These are phyloP conservation scores for Aspergillus hortae DNA, from an alignment of 2,329 filamentous ascomycete genomes.

Conservation along the genomic window DNA sequence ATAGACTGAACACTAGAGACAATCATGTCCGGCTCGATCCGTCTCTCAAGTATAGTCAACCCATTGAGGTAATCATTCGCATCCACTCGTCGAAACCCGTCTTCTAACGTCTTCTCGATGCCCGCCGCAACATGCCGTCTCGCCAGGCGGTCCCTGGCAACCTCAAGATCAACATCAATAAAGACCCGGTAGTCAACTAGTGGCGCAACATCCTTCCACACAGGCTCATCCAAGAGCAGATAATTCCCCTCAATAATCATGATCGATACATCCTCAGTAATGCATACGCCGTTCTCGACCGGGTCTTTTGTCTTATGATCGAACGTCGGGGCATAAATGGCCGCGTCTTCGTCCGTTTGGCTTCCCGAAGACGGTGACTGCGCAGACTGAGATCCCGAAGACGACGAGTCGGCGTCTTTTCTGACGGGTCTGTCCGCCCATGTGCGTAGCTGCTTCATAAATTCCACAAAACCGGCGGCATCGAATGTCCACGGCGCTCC, in stretches of 20 bases:
- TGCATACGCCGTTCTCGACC: slow-evolving; percentile 22
- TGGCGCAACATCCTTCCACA: slow-evolving; percentile 7
- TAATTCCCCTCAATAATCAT: slow-evolving; percentile 27
- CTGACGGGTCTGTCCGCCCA: slow-evolving; percentile 18
- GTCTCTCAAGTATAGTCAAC: slow-evolving; percentile 21
- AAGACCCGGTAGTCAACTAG: slow-evolving; percentile 43
- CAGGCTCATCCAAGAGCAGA: slow-evolving; percentile 17
- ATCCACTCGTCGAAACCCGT: slow-evolving; percentile 35
- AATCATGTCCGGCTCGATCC: slow-evolving; percentile 24
- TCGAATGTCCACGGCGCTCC: slow-evolving; percentile 40
- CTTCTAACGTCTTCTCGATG: slow-evolving; percentile 38
- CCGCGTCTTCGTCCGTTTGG: slow-evolving; percentile 7
- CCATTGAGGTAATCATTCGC: slow-evolving; percentile 39
- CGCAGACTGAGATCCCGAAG: background rate
- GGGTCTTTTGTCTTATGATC: slow-evolving; percentile 37
- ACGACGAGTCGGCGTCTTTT: too few species aligned
- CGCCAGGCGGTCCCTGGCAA: slow-evolving; percentile 39
- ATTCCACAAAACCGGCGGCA: slow-evolving; percentile 23
- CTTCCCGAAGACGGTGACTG: background rate
- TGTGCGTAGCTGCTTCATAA: slow-evolving; percentile 22
- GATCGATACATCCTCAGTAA: slow-evolving; percentile 20
- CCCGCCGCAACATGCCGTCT: slow-evolving; percentile 38
- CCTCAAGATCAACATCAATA: slow-evolving; percentile 35
- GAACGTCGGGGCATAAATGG: slow-evolving; percentile 29
- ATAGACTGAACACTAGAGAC: background rate